Conservation (phyloP, 139 green algal genomes). For the Auxenochlorella protothecoides region DNA sequence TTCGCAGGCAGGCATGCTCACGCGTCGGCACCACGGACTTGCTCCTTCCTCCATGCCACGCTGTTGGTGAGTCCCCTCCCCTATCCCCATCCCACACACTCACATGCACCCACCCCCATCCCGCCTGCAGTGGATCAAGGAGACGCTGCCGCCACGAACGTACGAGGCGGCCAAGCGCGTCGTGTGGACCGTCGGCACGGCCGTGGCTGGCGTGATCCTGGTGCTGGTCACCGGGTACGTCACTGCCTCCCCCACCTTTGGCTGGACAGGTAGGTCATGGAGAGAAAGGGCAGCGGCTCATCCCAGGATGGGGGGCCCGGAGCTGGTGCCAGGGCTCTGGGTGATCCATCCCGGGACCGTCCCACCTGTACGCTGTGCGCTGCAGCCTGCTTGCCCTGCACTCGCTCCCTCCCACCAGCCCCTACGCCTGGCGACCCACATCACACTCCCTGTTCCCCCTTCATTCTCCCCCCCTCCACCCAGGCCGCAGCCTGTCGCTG, state of each 20-base stretch:
- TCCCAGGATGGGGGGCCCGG: no score
- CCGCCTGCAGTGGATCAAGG: conserved; percentile 27
- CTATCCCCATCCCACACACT: no score
- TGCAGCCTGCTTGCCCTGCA: no score
- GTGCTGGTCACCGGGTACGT: conserved; percentile 62
- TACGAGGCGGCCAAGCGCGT: conserved; percentile 47
- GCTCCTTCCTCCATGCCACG: no score
- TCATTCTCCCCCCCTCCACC: not conserved
- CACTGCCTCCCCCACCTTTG: conserved; percentile 77
- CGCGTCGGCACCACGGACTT: no score
- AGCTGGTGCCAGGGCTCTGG: no score
- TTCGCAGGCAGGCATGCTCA: no score
- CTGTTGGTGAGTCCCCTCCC: not conserved
- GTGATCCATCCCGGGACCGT: no score
- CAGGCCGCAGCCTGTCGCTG: conserved; percentile 75
- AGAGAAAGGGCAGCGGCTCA: not conserved
- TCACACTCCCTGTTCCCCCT: not conserved
- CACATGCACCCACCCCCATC: no score
- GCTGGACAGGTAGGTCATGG: conserved; percentile 66
- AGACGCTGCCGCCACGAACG: conserved; percentile 35
- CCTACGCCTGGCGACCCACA: no score
- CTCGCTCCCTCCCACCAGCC: no score
- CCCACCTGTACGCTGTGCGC: no score
- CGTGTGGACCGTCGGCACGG: conserved; percentile 36
- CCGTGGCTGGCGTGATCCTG: conserved; percentile 26